Evolutionary conservation across 148 eudicot species (phyloP).

Genomic region (Cornus kousa): DNA sequence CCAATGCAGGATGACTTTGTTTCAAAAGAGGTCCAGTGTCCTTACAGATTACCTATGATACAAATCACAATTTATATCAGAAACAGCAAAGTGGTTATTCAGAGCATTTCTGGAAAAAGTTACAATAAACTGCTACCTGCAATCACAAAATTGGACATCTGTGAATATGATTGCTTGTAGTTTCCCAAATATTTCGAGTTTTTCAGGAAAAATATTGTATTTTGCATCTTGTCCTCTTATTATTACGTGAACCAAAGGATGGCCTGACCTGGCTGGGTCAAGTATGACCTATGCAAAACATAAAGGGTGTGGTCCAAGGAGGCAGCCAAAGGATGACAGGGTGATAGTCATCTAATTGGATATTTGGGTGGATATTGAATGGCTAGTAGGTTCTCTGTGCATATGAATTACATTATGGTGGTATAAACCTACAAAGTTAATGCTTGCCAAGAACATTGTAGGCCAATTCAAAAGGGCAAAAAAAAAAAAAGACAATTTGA

Average conservation of each 20-base stretch:
- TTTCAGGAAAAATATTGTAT: neutral
- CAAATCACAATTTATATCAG: neutral
- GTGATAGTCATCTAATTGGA: too few relatives aligned
- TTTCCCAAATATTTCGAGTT: neutral
- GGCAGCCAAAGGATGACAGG: too few relatives aligned
- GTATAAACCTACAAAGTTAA: too few relatives aligned
- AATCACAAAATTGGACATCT: neutral
- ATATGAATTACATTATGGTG: too few relatives aligned
- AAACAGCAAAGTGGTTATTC: neutral
- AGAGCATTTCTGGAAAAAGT: neutral
- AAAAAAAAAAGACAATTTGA: too few relatives aligned
- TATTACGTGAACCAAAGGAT: neutral
- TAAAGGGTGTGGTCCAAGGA: too few relatives aligned
- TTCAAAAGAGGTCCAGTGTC: constrained; percentile 20
- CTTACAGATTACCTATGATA: constrained; percentile 34
- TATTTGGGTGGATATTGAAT: too few relatives aligned
- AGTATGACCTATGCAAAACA: too few relatives aligned
- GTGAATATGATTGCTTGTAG: neutral
- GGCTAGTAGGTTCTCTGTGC: too few relatives aligned
- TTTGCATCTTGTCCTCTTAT: neutral
- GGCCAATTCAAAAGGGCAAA: too few relatives aligned
- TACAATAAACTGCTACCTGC: neutral
- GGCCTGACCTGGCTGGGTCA: neutral
- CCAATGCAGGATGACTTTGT: constrained; percentile 7
- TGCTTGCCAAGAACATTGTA: too few relatives aligned